Base-by-base conservation (phyloP, 176 grass and related monocot genomes). In the Puya raimondii region DNA sequence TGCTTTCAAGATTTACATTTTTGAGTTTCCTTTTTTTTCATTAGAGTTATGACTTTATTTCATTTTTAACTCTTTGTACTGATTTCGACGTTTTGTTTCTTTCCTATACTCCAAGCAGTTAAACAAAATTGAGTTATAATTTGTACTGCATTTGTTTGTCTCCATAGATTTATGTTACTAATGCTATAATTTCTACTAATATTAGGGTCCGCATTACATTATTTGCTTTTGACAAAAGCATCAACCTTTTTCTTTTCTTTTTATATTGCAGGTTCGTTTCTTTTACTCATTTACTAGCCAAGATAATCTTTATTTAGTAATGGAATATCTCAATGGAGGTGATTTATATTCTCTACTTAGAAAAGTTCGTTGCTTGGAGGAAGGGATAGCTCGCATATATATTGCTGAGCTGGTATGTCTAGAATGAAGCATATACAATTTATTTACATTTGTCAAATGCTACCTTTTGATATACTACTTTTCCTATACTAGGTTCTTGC, bases 241-340 rank as follows among this genome's bases (percentile, higher is more conserved):
- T 21, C 2, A 50, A 67, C 52, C 74, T 21, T 50, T 66, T 49
- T 17, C 18, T 69, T 17, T 67, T 54, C 17, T 53, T 47, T 18
- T 80, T 49, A 1, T 83, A 61, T 83, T 51, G 51, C 70, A 85
- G 82, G 82, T 85, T 65, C 72, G 82, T 6, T 85, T 85, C 17
- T 85, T 80, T 67, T 85, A 85, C 59, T 85, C 82, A 11, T 85
- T 85, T 51, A 76, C 77, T 12, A 76, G 64, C 49, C 75, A 58
- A 74, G 77, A 85, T 26, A 85, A 85, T 56, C 72, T 85, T 70
- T 85, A 85, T 65, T 53, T 85, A 47, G 82, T 76, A 3, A 85
- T 85, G 77, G 82, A 85, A 67, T 85, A 85, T 61, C 49, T 85
- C 4, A 79, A 85, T 66, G 82, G 82, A 61, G 82, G 82, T 58